phyloP scores from a whole-genome alignment of 176 grass and related monocot species.

The Panicum miliaceum region DNA sequence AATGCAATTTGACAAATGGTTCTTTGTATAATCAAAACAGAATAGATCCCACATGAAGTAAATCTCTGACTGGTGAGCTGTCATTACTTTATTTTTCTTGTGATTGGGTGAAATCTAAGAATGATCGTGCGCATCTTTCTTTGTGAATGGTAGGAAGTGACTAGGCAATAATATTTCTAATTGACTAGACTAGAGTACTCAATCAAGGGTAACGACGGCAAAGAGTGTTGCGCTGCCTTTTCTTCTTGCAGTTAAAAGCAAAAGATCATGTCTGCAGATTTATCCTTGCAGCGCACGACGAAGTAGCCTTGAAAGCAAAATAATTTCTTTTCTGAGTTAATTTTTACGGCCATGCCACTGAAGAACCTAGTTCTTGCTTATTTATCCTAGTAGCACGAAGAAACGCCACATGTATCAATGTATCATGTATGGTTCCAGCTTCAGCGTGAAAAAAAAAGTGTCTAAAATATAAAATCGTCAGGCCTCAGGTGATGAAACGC shows the following conservation, averaged over 20 bases:
- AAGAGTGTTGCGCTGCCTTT: not conserved
- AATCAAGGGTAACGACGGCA: no score
- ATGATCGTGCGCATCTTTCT: not conserved
- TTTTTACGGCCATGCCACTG: not conserved
- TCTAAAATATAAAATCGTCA: not conserved
- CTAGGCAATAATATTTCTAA: not conserved
- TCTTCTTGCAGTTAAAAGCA: constrained; percentile 13
- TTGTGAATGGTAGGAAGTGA: constrained; percentile 8
- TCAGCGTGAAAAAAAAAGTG: not conserved
- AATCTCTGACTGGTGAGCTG: not conserved
- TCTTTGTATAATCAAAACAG: not conserved
- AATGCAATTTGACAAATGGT: not conserved
- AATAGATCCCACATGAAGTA: not conserved
- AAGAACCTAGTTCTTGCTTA: no score
- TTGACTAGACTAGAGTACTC: not conserved
- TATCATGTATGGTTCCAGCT: not conserved
- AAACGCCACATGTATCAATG: no score
- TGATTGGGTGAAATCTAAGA: not conserved
- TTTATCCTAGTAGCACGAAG: no score
- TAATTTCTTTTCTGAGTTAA: not conserved
- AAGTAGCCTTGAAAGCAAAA: not conserved
- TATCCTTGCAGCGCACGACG: not conserved
- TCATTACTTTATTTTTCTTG: not conserved
- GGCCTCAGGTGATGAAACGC: not conserved
- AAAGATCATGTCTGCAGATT: not conserved